Evolutionary conservation across 768 basidiomycete species (phyloP), one percentile per base, ranked within the genome.

Genomic region (Lentinus brumalis): DNA sequence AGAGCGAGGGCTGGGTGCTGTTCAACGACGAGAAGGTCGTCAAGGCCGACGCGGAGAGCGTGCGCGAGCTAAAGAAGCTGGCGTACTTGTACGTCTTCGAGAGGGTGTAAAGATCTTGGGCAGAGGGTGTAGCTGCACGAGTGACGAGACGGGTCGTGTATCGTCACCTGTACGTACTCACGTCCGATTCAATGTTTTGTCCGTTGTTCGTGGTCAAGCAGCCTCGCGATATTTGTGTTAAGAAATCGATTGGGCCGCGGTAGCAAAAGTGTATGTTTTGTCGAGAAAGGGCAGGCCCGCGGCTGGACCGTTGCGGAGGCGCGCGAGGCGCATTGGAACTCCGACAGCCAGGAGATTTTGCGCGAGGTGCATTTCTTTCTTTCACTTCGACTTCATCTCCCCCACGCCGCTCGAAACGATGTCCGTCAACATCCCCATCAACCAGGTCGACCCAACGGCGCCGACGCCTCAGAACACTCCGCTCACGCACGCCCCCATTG

Each of bases 21-120:
- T 97, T 95, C 74, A 97, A 98, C 68, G 96, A 98, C 70, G 94
- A 96, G 77, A 96, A 95, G 77, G 95, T 96, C 4, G 95, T 97
- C 10, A 87, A 83, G 73, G 95, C 95, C 3, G 93, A 96, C 69
- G 79, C 73, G 60, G 85, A 89, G 73, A 93, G 92, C 69, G 91
- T 96, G 31, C 81, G 74, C n/a, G 85, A 86, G 57, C 76, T 98
- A 78, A 90, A 91, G 76, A 81, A 82, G 73, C 71, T 94, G 71
- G 96, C 95, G 42, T 98, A 99, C 80, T 75, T 99, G 79, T 99
- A 96, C 75, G 78, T 98, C 21, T 98, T 94, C 70, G 92, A 95
- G 79, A 83, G 80, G 74, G 62, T 64, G 45, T 69, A 58, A 44
- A 53, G 26, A 15, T 7, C 49, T 53, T 58, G 56, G 47, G 56